Evolutionary conservation across 139 green algal species (phyloP).

Genomic region (Tetratostichococcus sp.): DNA sequence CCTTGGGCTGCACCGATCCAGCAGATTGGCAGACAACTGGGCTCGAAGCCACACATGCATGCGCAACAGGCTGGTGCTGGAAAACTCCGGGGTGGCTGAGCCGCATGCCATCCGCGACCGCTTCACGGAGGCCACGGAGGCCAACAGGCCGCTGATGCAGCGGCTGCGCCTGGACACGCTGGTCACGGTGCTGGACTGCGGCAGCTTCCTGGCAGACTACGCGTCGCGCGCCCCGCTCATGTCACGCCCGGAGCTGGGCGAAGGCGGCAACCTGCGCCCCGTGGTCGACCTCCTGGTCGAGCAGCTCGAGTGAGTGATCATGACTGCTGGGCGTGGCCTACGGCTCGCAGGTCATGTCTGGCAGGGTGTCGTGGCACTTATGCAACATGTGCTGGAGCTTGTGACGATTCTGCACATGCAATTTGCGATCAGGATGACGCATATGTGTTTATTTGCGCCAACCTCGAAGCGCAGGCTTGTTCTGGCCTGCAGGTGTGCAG

Average conservation of each 20-base stretch:
- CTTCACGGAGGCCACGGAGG: conserved; percentile 67
- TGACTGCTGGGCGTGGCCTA: too few relatives aligned
- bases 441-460: too few relatives aligned
- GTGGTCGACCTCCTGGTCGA: conserved; percentile 93
- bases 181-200: conserved; percentile 77
- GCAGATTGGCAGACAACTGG: too few relatives aligned
- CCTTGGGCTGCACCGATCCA: too few relatives aligned
- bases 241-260: conserved; percentile 80
- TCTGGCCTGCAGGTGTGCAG: conserved; percentile 63
- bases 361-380: too few relatives aligned
- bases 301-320: conserved; percentile 68
- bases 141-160: not conserved
- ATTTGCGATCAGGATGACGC: too few relatives aligned
- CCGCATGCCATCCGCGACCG: conserved; percentile 87
- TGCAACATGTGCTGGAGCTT: too few relatives aligned
- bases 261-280: conserved; percentile 75
- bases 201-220: conserved; percentile 76
- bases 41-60: not conserved
- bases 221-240: conserved; percentile 39
- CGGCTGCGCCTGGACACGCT: conserved; percentile 74
- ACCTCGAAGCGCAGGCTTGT: too few relatives aligned
- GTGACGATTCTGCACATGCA: too few relatives aligned
- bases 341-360: too few relatives aligned
- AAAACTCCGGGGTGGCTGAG: conserved; percentile 91
- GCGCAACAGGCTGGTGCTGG: conserved; percentile 74